Conservation (phyloP, 176 grass and related monocot genomes). For the Poa annua region DNA sequence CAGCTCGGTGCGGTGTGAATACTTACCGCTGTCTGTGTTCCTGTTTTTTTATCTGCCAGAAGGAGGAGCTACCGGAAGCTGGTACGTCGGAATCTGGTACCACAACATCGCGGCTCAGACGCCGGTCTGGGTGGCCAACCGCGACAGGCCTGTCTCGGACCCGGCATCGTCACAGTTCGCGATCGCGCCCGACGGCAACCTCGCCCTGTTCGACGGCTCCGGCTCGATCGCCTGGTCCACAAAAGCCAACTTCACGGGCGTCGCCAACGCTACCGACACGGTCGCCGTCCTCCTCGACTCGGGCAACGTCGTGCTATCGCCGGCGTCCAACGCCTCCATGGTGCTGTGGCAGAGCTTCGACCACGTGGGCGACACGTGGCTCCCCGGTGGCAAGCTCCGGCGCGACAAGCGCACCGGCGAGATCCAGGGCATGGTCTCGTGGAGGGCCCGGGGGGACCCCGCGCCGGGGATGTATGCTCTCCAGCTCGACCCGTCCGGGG, state of each 20-base stretch:
- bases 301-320: slow-evolving; percentile 46
- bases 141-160: slow-evolving; percentile 35
- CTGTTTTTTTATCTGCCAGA: background rate
- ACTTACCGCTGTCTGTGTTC: background rate
- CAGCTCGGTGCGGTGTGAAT: background rate
- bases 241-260: background rate
- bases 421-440: slow-evolving; percentile 35
- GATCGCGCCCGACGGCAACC: slow-evolving; percentile 40
- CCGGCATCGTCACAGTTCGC: slow-evolving; percentile 10
- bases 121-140: slow-evolving; percentile 59
- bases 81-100: slow-evolving; percentile 53
- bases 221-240: slow-evolving; percentile 45
- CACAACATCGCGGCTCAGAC: slow-evolving; percentile 25
- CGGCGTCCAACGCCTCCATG: background rate
- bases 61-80: background rate
- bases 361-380: slow-evolving; percentile 55
- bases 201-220: slow-evolving; percentile 29
- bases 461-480: slow-evolving; percentile 37
- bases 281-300: slow-evolving; percentile 43
- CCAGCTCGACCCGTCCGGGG: slow-evolving; percentile 43
- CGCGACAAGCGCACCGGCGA: slow-evolving; percentile 40
- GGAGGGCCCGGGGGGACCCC: slow-evolving; percentile 45
- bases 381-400: slow-evolving; percentile 49
- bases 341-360: slow-evolving; percentile 65
- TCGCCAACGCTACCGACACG: background rate